Evolutionary conservation across 2,329 filamentous ascomycete species (phyloP).

Genomic region (Coniochaeta prunicola): DNA sequence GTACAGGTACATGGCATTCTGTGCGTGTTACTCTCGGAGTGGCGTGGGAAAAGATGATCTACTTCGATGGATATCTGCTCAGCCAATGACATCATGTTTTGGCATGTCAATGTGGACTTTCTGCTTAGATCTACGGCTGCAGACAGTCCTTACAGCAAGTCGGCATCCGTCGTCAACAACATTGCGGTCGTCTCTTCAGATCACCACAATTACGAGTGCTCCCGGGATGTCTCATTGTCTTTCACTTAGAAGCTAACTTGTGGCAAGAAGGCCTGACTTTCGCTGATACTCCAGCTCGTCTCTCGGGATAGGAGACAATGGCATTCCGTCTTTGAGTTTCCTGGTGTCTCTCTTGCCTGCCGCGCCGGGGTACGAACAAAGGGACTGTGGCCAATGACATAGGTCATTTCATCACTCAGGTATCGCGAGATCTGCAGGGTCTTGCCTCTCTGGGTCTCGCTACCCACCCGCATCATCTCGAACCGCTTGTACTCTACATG

Average conservation of each 20-base stretch:
- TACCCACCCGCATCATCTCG: background rate
- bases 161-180: background rate
- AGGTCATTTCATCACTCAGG: background rate
- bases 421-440: background rate
- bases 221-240: no score
- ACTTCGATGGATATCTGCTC: background rate
- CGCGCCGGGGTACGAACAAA: background rate
- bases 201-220: no score
- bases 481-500: background rate
- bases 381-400: constrained; percentile 1
- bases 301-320: background rate
- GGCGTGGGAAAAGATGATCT: background rate
- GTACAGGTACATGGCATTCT: background rate
- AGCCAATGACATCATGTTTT: background rate
- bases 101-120: background rate
- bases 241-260: background rate
- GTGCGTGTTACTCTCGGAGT: background rate
- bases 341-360: background rate
- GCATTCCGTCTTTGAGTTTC: background rate
- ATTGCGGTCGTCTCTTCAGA: no score
- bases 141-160: background rate
- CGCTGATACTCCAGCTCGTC: background rate
- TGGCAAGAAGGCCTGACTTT: background rate
- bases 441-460: background rate
- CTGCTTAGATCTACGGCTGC: background rate